phyloP scores from a whole-genome alignment of 2,329 filamentous ascomycete species.

The Penicillium sp. region DNA sequence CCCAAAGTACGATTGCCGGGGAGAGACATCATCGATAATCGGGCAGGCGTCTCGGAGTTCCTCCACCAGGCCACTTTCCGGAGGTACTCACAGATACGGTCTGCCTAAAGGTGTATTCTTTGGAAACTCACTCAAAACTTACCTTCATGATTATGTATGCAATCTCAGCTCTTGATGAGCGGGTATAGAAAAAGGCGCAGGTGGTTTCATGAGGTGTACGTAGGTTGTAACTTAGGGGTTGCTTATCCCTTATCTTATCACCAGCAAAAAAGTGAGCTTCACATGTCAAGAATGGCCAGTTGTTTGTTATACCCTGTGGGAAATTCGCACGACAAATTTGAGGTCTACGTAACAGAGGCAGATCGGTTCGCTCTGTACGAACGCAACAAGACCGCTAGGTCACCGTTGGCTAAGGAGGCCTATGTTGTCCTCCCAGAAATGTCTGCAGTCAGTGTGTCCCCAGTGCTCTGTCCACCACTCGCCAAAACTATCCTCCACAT shows the following conservation, averaged over 20 bases:
- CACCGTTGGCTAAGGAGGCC: slow-evolving; percentile 70
- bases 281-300: neutral
- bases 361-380: neutral
- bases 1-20: neutral
- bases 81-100: neutral
- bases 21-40: neutral
- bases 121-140: too few relatives aligned
- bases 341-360: neutral
- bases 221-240: neutral
- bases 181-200: neutral
- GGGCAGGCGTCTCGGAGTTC: neutral
- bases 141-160: too few relatives aligned
- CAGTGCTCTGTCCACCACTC: slow-evolving; percentile 97
- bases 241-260: neutral
- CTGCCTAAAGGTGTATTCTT: neutral
- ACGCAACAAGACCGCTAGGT: neutral
- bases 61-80: neutral
- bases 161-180: too few relatives aligned
- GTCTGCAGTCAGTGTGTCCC: slow-evolving; percentile 78
- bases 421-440: slow-evolving; percentile 85
- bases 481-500: slow-evolving; percentile 87
- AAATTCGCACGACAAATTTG: neutral
- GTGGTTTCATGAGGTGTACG: neutral
- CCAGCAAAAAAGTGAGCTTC: neutral
- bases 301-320: neutral